These are phyloP conservation scores for Penstemon newberryi DNA, from an alignment of 257 asterid genomes.

Conservation along the genomic window DNA sequence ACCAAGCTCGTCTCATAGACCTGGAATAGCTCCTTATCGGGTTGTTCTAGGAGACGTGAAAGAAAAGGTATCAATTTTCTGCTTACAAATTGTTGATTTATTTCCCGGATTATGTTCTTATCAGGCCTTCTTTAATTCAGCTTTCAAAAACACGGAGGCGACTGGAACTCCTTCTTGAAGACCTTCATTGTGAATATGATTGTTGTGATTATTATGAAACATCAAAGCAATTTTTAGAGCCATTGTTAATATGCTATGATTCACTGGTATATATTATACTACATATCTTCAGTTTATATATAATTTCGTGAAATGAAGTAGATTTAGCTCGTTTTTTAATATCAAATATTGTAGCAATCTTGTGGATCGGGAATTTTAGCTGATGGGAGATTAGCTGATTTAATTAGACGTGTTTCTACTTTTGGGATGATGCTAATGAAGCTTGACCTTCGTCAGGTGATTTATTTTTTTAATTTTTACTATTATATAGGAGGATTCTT, in stretches of 20 bases:
- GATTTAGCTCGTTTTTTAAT: background rate
- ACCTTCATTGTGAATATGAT: conserved; percentile 86
- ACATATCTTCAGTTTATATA: conserved; percentile 26
- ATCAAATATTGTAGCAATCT: conserved; percentile 58
- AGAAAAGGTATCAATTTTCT: conserved; percentile 62
- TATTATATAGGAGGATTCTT: background rate
- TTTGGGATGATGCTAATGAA: conserved; percentile 95
- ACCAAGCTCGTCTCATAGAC: conserved; percentile 79
- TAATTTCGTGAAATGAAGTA: conserved; percentile 3
- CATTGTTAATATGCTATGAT: conserved; percentile 78
- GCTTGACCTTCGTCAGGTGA: conserved; percentile 98
- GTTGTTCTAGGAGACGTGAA: conserved; percentile 84
- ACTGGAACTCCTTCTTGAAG: conserved; percentile 91
- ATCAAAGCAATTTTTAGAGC: conserved; percentile 81
- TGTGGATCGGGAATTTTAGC: conserved; percentile 89
- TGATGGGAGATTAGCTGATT: conserved; percentile 89
- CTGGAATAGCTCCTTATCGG: conserved; percentile 95
- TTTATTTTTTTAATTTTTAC: background rate
- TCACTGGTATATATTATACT: conserved; percentile 54
- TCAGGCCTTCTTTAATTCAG: conserved; percentile 39
- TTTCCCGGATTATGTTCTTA: too few species aligned
- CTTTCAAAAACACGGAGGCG: conserved; percentile 77
- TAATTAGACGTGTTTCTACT: conserved; percentile 85
- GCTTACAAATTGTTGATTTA: background rate
- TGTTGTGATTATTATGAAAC: conserved; percentile 84